Conservation (phyloP, 2,329 filamentous ascomycete genomes). For the Corinectria fuckeliana region DNA sequence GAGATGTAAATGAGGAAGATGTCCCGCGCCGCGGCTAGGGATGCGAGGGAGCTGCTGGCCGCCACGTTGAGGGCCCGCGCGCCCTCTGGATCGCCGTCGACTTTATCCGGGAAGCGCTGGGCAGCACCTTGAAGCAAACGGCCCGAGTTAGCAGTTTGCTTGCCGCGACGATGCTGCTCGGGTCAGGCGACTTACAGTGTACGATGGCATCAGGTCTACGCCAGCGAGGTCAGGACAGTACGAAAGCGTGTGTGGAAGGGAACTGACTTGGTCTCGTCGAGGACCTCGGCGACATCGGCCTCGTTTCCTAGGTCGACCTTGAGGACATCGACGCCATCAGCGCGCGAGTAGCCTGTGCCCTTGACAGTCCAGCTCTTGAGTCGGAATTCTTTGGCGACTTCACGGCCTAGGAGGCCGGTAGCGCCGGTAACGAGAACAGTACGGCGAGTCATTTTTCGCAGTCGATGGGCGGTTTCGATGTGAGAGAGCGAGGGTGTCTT, state of each 20-base stretch:
- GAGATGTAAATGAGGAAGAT: slow-evolving; percentile 79
- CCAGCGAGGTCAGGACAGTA: slow-evolving; percentile 9
- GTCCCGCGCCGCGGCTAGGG: slow-evolving; percentile 65
- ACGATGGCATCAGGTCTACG: slow-evolving; percentile 76
- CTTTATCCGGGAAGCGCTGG: slow-evolving; percentile 86
- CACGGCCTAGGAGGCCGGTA: slow-evolving; percentile 81
- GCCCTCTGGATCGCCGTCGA: slow-evolving; percentile 78
- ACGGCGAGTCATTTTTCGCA: slow-evolving; percentile 30
- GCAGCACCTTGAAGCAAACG: slow-evolving; percentile 69
- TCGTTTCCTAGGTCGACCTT: slow-evolving; percentile 60
- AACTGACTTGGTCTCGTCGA: slow-evolving; percentile 62
- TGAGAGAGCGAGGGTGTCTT: not conserved
- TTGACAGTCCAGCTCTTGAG: slow-evolving; percentile 67
- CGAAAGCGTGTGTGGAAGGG: not conserved
- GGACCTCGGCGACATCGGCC: slow-evolving; percentile 53
- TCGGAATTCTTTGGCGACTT: slow-evolving; percentile 76
- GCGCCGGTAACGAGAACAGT: slow-evolving; percentile 82
- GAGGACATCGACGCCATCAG: slow-evolving; percentile 71
- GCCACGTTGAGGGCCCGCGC: slow-evolving; percentile 77
- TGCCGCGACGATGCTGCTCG: not conserved
- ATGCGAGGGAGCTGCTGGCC: slow-evolving; percentile 71
- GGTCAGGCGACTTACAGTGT: slow-evolving; percentile 68
- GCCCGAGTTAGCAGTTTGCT: slow-evolving; percentile 25
- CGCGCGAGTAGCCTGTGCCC: slow-evolving; percentile 76
- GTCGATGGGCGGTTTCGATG: not conserved